Conservation (phyloP, 2,329 filamentous ascomycete species). For the Dactylella cylindrospora region DNA sequence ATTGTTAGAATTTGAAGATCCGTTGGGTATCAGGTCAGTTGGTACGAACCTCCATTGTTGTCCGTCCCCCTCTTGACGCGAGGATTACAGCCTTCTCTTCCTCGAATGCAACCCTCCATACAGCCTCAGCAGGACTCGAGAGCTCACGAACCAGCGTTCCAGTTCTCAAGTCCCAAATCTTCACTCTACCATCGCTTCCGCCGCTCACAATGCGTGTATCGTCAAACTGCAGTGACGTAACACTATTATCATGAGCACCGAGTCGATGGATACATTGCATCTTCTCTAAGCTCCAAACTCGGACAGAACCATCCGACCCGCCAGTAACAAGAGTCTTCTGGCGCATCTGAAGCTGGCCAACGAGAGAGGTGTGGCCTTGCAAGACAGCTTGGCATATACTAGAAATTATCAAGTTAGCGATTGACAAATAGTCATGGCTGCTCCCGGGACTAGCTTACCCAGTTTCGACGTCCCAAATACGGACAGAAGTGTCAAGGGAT, state of each 20-base stretch:
- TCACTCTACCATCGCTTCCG: constrained; percentile 94
- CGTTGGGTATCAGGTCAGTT: constrained; percentile 1
- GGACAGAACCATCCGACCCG: constrained; percentile 90
- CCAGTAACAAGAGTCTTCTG: constrained; percentile 93
- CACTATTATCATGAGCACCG: constrained; percentile 96
- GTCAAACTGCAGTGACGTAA: constrained; percentile 96
- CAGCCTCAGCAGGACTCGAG: constrained; percentile 85
- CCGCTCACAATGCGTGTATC: constrained; percentile 93
- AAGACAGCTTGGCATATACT: constrained; percentile 83
- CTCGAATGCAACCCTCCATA: constrained; percentile 97
- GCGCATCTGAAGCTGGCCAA: constrained; percentile 94
- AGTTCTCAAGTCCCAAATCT: constrained; percentile 95
- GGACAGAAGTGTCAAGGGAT: constrained; percentile 91
- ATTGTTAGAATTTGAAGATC: constrained; percentile 49
- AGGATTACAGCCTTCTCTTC: constrained; percentile 98
- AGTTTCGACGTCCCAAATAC: constrained; percentile 91
- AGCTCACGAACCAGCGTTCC: constrained; percentile 88
- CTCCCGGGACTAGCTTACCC: constrained; percentile 61
- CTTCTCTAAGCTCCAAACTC: constrained; percentile 90
- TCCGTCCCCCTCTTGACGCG: constrained; percentile 78
- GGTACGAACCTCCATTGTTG: constrained; percentile 90
- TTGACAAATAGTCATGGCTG: not conserved
- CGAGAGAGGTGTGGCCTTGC: constrained; percentile 93
- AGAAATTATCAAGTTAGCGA: not conserved
- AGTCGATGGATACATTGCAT: constrained; percentile 91